phyloP scores from a whole-genome alignment of 495 filamentous ascomycete species.

The Terfezia claveryi region DNA sequence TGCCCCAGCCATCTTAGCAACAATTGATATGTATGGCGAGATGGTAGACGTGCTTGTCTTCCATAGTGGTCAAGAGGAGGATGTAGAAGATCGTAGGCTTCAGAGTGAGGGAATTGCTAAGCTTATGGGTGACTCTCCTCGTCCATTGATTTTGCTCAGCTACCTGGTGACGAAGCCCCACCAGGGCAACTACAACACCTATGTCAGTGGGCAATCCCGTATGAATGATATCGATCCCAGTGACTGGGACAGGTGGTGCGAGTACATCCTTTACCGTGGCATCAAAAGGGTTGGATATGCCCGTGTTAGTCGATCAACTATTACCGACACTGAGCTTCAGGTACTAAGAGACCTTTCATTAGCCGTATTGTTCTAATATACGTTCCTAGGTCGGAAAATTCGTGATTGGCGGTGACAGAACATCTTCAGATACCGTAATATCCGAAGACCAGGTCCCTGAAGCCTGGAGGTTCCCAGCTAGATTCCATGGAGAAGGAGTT shows the following conservation, averaged over 20 bases:
- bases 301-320: conserved; percentile 64
- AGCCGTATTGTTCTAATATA: neutral
- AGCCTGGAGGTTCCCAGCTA: conserved; percentile 61
- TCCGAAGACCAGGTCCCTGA: conserved; percentile 45
- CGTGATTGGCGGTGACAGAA: conserved; percentile 47
- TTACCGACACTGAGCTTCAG: conserved; percentile 96
- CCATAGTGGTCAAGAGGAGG: conserved; percentile 97
- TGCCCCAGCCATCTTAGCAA: conserved; percentile 89
- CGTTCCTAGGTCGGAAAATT: conserved; percentile 63
- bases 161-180: conserved; percentile 83
- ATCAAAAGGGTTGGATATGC: conserved; percentile 76
- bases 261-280: conserved; percentile 92
- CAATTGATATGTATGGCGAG: conserved; percentile 77
- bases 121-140: conserved; percentile 61
- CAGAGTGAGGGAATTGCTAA: conserved; percentile 74
- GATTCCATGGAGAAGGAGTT: conserved; percentile 73
- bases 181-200: conserved; percentile 92
- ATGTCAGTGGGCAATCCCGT: conserved; percentile 62
- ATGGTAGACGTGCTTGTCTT: conserved; percentile 89
- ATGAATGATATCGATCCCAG: conserved; percentile 90
- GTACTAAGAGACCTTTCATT: conserved; percentile 20
- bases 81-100: conserved; percentile 73
- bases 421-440: conserved; percentile 26
- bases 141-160: conserved; percentile 66
- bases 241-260: conserved; percentile 97